Conservation (phyloP, 306 rosid species). For the Sicyos baderoa region DNA sequence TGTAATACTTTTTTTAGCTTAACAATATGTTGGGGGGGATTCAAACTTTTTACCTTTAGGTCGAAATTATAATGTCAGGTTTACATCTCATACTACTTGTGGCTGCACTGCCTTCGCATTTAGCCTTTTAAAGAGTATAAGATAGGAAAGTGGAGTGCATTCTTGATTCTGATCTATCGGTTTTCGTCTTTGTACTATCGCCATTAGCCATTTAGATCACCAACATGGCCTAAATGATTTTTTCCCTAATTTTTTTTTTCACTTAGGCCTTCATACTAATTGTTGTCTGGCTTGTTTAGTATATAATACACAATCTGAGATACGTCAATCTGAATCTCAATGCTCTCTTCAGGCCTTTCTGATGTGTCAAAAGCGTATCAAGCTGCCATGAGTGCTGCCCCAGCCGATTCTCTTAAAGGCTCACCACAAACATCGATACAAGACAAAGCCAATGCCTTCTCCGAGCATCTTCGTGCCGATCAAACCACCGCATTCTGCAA, state of each 20-base stretch:
- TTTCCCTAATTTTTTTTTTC: not conserved
- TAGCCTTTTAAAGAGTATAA: not conserved
- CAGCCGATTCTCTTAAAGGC: slow-evolving; percentile 47
- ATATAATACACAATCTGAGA: not conserved
- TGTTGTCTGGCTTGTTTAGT: not conserved
- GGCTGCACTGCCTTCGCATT: not conserved
- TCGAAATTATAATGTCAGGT: too few species aligned
- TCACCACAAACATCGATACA: slow-evolving; percentile 45
- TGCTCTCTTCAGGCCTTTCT: slow-evolving; percentile 55
- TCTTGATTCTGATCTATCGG: not conserved
- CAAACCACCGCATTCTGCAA: slow-evolving; percentile 60
- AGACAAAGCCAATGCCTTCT: slow-evolving; percentile 58
- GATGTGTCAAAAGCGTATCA: slow-evolving; percentile 77
- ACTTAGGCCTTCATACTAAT: not conserved
- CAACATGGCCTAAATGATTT: not conserved
- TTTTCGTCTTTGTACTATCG: not conserved
- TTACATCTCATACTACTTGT: not conserved
- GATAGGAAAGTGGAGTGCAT: not conserved
- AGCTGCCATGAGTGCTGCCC: slow-evolving; percentile 65
- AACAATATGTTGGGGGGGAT: too few species aligned
- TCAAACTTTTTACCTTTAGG: too few species aligned
- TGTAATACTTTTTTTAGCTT: too few species aligned
- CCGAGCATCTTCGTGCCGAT: slow-evolving; percentile 57
- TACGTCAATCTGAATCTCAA: not conserved
- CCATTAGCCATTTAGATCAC: too few species aligned